phyloP scores from a whole-genome alignment of 2,329 filamentous ascomycete genomes.

The Pestalotiopsis sp. region DNA sequence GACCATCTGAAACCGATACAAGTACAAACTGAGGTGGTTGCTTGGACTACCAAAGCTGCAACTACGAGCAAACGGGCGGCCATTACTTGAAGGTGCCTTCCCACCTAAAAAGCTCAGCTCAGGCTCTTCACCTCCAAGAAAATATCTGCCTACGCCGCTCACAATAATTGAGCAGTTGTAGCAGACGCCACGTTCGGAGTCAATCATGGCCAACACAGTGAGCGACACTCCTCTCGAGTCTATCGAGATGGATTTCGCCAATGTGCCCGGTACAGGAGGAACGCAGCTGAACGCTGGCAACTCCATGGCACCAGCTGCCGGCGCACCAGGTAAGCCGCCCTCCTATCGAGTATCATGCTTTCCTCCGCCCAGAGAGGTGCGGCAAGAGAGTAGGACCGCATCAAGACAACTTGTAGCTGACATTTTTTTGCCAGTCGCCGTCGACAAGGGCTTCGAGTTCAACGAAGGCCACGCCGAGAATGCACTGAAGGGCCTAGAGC shows the following conservation, averaged over 20 bases:
- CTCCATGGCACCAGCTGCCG: background rate
- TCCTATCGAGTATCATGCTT: background rate
- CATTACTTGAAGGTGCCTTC: background rate
- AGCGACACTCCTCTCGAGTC: background rate
- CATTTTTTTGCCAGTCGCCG: no score
- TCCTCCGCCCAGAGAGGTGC: no score
- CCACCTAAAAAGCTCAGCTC: background rate
- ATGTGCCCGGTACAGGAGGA: background rate
- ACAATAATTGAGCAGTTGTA: no score
- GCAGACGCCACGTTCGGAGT: background rate
- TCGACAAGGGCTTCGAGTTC: no score
- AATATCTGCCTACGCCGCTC: no score
- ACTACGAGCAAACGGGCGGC: background rate
- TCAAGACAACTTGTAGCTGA: no score
- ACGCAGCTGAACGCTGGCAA: background rate
- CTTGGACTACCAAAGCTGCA: background rate
- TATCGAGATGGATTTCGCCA: background rate
- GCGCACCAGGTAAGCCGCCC: background rate
- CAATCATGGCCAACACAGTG: background rate
- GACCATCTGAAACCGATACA: background rate
- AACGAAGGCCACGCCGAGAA: no score
- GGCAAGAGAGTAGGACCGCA: no score
- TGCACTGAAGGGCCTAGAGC: no score
- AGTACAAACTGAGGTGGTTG: background rate
- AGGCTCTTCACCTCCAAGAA: no score